phyloP scores from a whole-genome alignment of 108 stramenopile genomes.

The Epipyxis sp. region DNA sequence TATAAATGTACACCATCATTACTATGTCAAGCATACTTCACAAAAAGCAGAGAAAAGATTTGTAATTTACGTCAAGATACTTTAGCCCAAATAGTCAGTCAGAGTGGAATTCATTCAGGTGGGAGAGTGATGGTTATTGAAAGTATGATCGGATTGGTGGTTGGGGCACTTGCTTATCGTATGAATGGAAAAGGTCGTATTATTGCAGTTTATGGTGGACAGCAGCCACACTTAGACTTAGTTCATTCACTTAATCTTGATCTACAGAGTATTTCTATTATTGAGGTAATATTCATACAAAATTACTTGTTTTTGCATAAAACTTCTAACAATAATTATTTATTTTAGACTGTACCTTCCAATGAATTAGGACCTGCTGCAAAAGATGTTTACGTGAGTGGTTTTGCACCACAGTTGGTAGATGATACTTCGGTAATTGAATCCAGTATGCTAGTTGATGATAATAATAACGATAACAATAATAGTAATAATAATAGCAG shows the following conservation, averaged over 20 bases:
- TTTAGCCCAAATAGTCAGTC: slow-evolving; percentile 45
- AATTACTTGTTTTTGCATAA: background rate
- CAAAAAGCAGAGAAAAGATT: slow-evolving; percentile 42
- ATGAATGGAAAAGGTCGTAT: slow-evolving; percentile 46
- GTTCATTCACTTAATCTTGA: slow-evolving; percentile 24
- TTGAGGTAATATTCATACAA: background rate
- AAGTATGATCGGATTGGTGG: slow-evolving; percentile 48
- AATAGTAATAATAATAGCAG: no score
- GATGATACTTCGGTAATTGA: no score
- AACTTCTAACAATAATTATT: background rate
- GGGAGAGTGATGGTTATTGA: slow-evolving; percentile 48
- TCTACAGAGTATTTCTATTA: slow-evolving; percentile 1
- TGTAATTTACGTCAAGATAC: slow-evolving; percentile 45
- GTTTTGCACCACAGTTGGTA: no score
- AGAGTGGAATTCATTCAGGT: slow-evolving; percentile 47
- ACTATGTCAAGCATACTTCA: slow-evolving; percentile 45
- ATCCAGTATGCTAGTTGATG: no score
- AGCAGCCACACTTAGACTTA: slow-evolving; percentile 31
- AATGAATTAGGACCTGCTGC: slow-evolving; percentile 13
- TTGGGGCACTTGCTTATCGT: slow-evolving; percentile 49
- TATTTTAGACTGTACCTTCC: background rate
- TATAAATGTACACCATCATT: slow-evolving; percentile 25
- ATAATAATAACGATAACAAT: no score
- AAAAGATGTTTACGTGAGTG: background rate
- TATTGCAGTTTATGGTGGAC: slow-evolving; percentile 30